These are phyloP conservation scores for Rhododendron molle DNA, from an alignment of 148 eudicot genomes.

Conservation along the genomic window DNA sequence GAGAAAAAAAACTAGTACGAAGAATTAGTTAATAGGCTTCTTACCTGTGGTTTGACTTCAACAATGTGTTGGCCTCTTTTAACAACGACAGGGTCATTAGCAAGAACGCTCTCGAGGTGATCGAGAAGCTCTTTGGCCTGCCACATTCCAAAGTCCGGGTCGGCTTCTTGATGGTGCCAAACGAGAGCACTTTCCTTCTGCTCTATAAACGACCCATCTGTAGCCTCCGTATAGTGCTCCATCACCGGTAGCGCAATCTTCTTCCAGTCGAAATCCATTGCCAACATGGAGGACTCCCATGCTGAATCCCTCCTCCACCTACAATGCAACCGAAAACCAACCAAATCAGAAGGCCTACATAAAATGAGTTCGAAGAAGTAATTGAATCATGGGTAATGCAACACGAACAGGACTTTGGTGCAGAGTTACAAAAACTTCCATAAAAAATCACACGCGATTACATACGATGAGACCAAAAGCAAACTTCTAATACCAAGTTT, in stretches of 20 bases:
- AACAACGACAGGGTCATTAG: constrained; percentile 80
- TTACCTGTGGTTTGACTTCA: constrained; percentile 92
- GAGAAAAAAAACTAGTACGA: not conserved
- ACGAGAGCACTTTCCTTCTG: constrained; percentile 74
- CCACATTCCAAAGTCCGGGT: constrained; percentile 66
- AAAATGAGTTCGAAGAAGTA: not conserved
- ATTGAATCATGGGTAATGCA: not conserved
- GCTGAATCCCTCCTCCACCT: constrained; percentile 55
- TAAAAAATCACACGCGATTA: no score
- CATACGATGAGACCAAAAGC: no score
- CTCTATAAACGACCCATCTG: constrained; percentile 77
- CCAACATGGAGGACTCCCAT: constrained; percentile 49
- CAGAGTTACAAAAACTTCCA: not conserved
- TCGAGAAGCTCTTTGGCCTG: constrained; percentile 84
- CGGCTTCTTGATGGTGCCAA: constrained; percentile 86
- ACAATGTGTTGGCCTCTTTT: constrained; percentile 74
- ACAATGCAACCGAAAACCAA: not conserved
- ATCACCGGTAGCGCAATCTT: constrained; percentile 55
- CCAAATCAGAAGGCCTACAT: not conserved
- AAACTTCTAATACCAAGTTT: no score
- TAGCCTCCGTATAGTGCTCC: constrained; percentile 77
- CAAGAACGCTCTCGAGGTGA: constrained; percentile 80
- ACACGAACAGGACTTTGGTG: not conserved
- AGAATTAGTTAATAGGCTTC: not conserved
- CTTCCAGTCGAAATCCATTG: constrained; percentile 61